Base-by-base conservation (phyloP, 805 yeast genomes). In the Wickerhamiella shivajii region DNA sequence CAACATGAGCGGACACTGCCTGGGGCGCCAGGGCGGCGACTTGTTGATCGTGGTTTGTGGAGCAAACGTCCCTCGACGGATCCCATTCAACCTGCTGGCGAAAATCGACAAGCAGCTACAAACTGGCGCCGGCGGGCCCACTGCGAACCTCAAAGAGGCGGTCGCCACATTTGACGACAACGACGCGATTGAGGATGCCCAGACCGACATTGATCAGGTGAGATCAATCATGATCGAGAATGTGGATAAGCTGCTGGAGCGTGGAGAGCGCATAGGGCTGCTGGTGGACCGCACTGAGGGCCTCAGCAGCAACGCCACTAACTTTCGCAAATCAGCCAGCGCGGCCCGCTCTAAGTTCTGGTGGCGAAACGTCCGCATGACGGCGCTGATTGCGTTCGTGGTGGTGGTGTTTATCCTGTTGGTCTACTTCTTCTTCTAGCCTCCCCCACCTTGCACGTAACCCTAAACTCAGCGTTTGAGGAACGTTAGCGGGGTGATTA, bases 221-320 rank as follows among this genome's bases (percentile, higher is more conserved):
- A 60, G 75, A 42, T 67, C 67, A 33, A 53, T 77, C 40, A 75
- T 77, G 84, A 66, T 72, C 39, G 78, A 74, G 39, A 78, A 77
- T 46, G 72, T 77, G 34, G 81, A 74, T 45, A 64, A 71, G 49
- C 65, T 83, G 17, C 58, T 81, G 44, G 72, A 71, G 43, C 66
- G 94, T 33, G 93, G 92, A 14, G 93, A 81, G 46, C 66, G 78
- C 33, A 70, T 81, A 38, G 68, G 71, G 43, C 54, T 67, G 24
- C 61, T 81, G 41, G 87, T 81, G 19, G 79, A 75, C 52, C 81
- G 81, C 52, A 83, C 94, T 1, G 76, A 77, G 40, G 63, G 72
- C 34, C 64, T 81, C 52, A 78, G 74, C 43, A 64, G 68, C 24
- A 69, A 71, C 22, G 70, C 90, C 6, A 67, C 62, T 55, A 66